A percentile compares a stretch with the other conserved stretches of the same genome.
These are phyloP conservation scores for Gossypium australe DNA, from an alignment of 345 rosid genomes.

Conservation along the genomic window DNA sequence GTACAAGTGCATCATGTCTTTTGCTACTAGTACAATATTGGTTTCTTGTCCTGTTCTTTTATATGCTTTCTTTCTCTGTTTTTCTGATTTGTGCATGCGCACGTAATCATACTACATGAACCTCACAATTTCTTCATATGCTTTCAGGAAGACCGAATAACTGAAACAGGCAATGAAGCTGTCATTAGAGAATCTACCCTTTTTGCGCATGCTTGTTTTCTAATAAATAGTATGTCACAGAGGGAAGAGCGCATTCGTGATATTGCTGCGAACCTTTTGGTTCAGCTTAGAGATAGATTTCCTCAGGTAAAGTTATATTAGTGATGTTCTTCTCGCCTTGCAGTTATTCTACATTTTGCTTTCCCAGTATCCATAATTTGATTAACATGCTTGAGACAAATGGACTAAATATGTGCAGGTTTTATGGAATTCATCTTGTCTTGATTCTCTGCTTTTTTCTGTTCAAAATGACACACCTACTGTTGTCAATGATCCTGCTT, in stretches of 20 bases:
- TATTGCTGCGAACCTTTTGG: constrained; percentile 74
- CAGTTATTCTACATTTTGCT: neutral
- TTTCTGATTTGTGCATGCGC: neutral
- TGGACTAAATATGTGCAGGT: constrained; percentile 49
- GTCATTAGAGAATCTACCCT: constrained; percentile 76
- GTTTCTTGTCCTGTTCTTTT: neutral
- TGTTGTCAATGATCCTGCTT: constrained; percentile 85
- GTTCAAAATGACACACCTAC: constrained; percentile 60
- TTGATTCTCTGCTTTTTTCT: constrained; percentile 78
- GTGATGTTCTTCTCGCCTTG: neutral
- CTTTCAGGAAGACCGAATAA: constrained; percentile 80
- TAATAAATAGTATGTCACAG: constrained; percentile 88
- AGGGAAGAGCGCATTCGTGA: constrained; percentile 93
- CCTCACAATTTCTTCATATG: constrained; percentile 23
- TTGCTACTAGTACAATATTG: constrained; percentile 7
- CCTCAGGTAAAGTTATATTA: constrained; percentile 62
- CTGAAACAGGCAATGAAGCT: constrained; percentile 79
- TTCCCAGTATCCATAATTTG: constrained; percentile 14
- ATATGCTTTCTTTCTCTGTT: constrained; percentile 7
- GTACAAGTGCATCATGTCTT: neutral
- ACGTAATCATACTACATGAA: constrained; percentile 12
- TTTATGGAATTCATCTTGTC: constrained; percentile 93
- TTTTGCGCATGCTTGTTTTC: constrained; percentile 81
- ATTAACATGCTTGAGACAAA: constrained; percentile 12
- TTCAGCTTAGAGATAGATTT: constrained; percentile 91